Evolutionary conservation across 768 basidiomycete genomes (phyloP), one percentile per base, ranked within the genome.

Genomic region (Hebeloma cylindrosporum): DNA sequence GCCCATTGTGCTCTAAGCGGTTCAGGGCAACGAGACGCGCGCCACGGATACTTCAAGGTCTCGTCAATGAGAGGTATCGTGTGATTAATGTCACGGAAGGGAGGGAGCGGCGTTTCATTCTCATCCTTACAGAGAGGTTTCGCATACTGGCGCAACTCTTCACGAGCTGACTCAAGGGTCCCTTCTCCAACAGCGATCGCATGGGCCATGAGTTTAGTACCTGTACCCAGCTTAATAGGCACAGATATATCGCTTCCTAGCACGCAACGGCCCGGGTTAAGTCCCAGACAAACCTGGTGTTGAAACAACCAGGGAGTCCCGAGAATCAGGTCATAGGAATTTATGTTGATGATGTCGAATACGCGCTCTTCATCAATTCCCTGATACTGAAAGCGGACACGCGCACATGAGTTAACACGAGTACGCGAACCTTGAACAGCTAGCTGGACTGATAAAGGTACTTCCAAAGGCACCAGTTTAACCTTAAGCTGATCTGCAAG

Each of bases 321-420:
- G 0, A 75, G 50, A 1, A 74, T 69, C 0, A 71, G 0, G 27
- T 77, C 68, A 43, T 77, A 75, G 5, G 50, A 61, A 0, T 63
- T 58, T 0, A 76, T 3, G 36, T 77, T 77, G 1, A 64, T 63
- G 0, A 77, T 56, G 44, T 74, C 65, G 42, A 73, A 71, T 5
- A 44, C 25, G 2, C 60, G 50, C 0, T 44, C 22, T n/a, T 65
- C 60, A 6, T 60, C 50, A 0, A 76, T 66, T 0, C 32, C 17
- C 45, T 73, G 67, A 49, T 73, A 75, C 7, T 52, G 27, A 3
- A 75, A 26, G 3, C 53, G 7, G 0, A 52, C 67, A 3, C 23
- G 43, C 0, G 61, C 50, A 1, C 59, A 43, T 14, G 23, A 58
- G 38, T 68, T 73, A 0, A 77, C 56, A 38, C 66, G 66, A 0